phyloP scores from a whole-genome alignment of 1,284 basidiomycete species.

The Melampsora americana region DNA sequence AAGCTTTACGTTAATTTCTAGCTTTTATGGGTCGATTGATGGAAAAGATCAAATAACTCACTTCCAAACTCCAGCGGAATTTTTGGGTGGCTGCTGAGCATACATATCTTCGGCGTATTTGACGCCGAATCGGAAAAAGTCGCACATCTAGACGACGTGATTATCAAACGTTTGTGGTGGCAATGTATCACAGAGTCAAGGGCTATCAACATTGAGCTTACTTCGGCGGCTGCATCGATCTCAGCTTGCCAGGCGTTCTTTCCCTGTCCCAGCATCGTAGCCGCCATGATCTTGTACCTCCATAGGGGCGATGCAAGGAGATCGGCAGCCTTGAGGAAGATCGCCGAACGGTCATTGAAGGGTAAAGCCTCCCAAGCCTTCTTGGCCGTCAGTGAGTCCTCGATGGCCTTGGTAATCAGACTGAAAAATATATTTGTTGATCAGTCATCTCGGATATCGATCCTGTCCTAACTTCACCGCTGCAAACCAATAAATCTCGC shows the following conservation, averaged over 20 bases:
- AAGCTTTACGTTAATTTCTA: neutral
- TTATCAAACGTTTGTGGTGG: neutral
- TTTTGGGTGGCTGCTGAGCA: slow-evolving; percentile 79
- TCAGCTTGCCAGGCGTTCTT: slow-evolving; percentile 99
- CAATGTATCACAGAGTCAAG: neutral
- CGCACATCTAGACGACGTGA: slow-evolving; percentile 63
- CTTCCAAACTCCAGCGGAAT: slow-evolving; percentile 90
- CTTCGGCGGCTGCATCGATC: slow-evolving; percentile 97
- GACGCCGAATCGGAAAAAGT: slow-evolving; percentile 95
- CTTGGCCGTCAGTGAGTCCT: slow-evolving; percentile 82
- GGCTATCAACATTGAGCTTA: slow-evolving; percentile 54
- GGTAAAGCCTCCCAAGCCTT: slow-evolving; percentile 86
- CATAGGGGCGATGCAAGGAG: slow-evolving; percentile 55
- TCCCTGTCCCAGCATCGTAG: slow-evolving; percentile 96
- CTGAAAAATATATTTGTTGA: slow-evolving; percentile 30
- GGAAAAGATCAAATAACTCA: slow-evolving; percentile 57
- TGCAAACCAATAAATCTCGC: neutral
- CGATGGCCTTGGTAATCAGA: slow-evolving; percentile 73
- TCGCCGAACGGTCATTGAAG: slow-evolving; percentile 92
- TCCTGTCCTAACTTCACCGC: too few species aligned
- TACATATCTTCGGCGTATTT: slow-evolving; percentile 96
- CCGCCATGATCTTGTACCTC: slow-evolving; percentile 85
- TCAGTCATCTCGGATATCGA: neutral
- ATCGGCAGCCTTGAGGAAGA: slow-evolving; percentile 74
- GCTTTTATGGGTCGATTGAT: neutral